Base-by-base conservation (phyloP, 352 stramenopile genomes). In the Elongisporangium undulatum region DNA sequence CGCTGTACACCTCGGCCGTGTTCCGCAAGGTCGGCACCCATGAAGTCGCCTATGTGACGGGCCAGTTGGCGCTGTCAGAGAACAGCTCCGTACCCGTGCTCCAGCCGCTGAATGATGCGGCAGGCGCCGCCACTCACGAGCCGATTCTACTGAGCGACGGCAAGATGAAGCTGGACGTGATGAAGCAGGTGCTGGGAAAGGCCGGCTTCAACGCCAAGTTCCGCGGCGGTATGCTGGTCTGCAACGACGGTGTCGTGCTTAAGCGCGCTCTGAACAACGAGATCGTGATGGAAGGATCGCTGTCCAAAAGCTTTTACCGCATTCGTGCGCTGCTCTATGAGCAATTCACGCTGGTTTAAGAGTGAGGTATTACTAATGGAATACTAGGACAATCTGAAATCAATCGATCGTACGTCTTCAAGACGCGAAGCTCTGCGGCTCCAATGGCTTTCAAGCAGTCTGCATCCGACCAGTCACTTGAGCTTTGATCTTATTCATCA, bases 161-260 rank as follows among this genome's bases (percentile, higher is more conserved):
- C 70, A 95, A 95, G 71, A 85, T 95, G 68, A 96, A 94, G 69
- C 72, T 96, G 59, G 84, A 94, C 60, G 75, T 93, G 60, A 94
- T 96, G 85, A 94, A 95, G 68, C 85, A 94, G 63, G 78, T 95
- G 56, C 69, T 96, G 29, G 82, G 81, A 41, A 92, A 92, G 52
- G 84, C 85, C 12, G 87, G 85, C 0, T 96, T 94, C 69, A 87
- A 96, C 61, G 87, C 85, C 67, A 96, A 95, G 59, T 95, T 94
- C 59, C 84, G 82, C n/a, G 82, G 87, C 10, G 85, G 87, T 52
- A 96, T 94, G 87, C 68, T 96, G 22, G 81, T 96, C 9, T 96
- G 87, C 74, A 92, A 93, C 59, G 85, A 96, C 51, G 87, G 87
- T 23, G 85, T 95, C 45, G 87, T 93, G 58, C 84, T 95, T 59